These are phyloP conservation scores for Harringtonia lauricola DNA, from an alignment of 2,329 filamentous ascomycete species.

Conservation along the genomic window DNA sequence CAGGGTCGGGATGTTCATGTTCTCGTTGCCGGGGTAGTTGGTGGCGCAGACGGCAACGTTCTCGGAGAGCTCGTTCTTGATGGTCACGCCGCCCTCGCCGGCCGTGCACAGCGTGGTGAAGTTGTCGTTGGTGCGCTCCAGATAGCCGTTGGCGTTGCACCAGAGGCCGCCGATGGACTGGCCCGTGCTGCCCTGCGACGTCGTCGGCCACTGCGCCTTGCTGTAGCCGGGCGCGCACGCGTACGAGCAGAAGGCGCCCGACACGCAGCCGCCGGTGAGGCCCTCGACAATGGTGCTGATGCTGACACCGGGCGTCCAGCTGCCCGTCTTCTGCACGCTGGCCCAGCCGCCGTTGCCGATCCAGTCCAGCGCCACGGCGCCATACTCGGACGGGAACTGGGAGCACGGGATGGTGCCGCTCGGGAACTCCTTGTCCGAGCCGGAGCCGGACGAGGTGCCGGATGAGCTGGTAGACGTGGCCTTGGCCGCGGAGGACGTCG, in stretches of 20 bases:
- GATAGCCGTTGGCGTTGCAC: conserved; percentile 63
- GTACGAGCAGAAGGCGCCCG: conserved; percentile 76
- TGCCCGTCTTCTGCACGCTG: conserved; percentile 57
- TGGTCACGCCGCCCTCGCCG: conserved; percentile 58
- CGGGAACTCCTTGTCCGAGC: conserved; percentile 60
- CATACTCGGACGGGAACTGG: conserved; percentile 70
- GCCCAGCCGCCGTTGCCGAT: conserved; percentile 64
- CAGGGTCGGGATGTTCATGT: conserved; percentile 69
- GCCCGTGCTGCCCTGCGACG: conserved; percentile 61
- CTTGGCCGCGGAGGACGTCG: conserved; percentile 52
- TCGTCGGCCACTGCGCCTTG: conserved; percentile 77
- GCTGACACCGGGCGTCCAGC: conserved; percentile 33
- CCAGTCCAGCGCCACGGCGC: conserved; percentile 60
- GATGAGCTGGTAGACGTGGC: background rate
- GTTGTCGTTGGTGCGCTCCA: conserved; percentile 63
- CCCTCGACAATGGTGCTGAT: conserved; percentile 58
- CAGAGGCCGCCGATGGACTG: conserved; percentile 82
- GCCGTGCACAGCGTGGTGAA: conserved; percentile 62
- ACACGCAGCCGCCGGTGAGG: conserved; percentile 47
- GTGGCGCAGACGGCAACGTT: conserved; percentile 78
- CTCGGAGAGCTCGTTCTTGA: conserved; percentile 62
- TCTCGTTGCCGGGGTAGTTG: conserved; percentile 89
- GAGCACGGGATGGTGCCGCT: conserved; percentile 61
- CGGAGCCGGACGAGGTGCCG: conserved; percentile 37
- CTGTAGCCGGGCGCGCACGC: conserved; percentile 85